Evolutionary conservation across 2,329 filamentous ascomycete genomes (phyloP).

Genomic region (Pseudonectria buxi): DNA sequence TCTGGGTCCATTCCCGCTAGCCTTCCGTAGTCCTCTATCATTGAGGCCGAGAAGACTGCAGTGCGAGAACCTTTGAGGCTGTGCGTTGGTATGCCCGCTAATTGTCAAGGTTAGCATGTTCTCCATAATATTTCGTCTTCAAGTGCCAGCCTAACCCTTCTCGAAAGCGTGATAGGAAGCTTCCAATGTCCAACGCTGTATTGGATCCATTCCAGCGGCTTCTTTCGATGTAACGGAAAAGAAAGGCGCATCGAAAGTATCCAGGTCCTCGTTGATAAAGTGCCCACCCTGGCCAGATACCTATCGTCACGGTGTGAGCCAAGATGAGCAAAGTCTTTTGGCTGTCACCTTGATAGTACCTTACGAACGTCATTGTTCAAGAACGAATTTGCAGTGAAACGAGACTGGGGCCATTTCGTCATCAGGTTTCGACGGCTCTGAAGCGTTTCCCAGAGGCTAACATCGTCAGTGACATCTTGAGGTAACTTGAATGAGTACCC

Average conservation of each 20-base stretch:
- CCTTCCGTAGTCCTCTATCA: conserved; percentile 30
- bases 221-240: conserved; percentile 21
- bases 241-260: conserved; percentile 32
- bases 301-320: no score
- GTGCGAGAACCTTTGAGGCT: conserved; percentile 23
- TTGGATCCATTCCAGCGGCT: conserved; percentile 27
- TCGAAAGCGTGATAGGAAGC: conserved; percentile 30
- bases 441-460: conserved; percentile 29
- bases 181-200: conserved; percentile 29
- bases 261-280: conserved; percentile 29
- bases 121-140: no score
- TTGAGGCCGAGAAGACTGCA: conserved; percentile 31
- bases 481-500: conserved; percentile 34
- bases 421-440: conserved; percentile 23
- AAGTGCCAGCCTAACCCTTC: no score
- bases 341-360: no score
- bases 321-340: no score
- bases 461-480: conserved; percentile 24
- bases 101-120: no score
- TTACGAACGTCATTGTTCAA: conserved; percentile 5
- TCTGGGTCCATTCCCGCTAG: conserved; percentile 30
- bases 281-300: conserved; percentile 13
- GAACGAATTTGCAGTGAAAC: conserved; percentile 23
- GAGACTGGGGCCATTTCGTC: conserved; percentile 26
- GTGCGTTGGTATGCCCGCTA: conserved; percentile 27